phyloP scores from a whole-genome alignment of 768 basidiomycete genomes.

The Podaxis sp. region DNA sequence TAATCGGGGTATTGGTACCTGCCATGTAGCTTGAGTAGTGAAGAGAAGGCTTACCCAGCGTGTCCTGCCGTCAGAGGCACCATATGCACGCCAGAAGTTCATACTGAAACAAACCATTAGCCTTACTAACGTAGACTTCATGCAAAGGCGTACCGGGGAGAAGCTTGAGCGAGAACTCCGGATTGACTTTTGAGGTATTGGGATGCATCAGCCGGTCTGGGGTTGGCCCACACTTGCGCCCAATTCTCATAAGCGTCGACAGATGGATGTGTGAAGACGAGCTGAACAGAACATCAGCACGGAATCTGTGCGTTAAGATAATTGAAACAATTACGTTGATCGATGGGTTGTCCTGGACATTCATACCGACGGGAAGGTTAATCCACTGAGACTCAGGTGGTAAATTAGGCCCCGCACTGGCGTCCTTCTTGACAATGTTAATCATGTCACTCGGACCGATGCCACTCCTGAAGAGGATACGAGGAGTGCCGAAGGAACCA shows the following conservation, averaged over 20 bases:
- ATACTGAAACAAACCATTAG: not conserved
- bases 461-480: conserved; percentile 59
- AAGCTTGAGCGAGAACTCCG: conserved; percentile 59
- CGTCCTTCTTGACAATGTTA: conserved; percentile 44
- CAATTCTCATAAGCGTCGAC: conserved; percentile 68
- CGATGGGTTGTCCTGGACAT: conserved; percentile 57
- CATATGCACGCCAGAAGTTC: conserved; percentile 64
- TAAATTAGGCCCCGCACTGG: conserved; percentile 45
- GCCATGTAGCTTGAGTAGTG: not conserved
- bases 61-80: conserved; percentile 43
- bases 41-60: conserved; percentile 40
- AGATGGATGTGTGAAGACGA: conserved; percentile 64
- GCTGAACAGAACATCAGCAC: conserved; percentile 23
- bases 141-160: conserved; percentile 43
- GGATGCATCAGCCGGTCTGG: conserved; percentile 53
- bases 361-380: conserved; percentile 57
- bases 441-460: conserved; percentile 64
- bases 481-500: conserved; percentile 55
- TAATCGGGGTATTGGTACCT: conserved; percentile 18
- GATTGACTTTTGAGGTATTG: conserved; percentile 53
- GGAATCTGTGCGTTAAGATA: not conserved
- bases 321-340: conserved; percentile 46
- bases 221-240: conserved; percentile 54
- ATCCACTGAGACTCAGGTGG: conserved; percentile 53
- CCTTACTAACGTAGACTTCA: not conserved